Base-by-base conservation (phyloP, 352 stramenopile genomes). In the Phytophthora crassamura region DNA sequence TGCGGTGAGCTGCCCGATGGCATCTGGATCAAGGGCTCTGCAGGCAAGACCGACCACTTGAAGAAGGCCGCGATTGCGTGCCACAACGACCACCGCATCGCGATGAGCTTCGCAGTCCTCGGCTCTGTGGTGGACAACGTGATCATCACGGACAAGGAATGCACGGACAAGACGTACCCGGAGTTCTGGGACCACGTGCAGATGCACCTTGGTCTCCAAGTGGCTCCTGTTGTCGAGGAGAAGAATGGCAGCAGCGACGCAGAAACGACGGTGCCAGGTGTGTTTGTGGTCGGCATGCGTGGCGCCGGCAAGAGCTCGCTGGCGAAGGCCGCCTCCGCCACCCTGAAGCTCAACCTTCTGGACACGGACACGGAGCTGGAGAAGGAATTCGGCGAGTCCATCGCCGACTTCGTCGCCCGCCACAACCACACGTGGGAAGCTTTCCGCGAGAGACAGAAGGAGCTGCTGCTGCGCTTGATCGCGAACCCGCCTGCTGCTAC, bases 21-120 rank as follows among this genome's bases (percentile, higher is more conserved):
- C 7, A 90, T 95, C 32, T 91, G 82, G 82, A 81, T 95, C 59
- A 88, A 75, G 43, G 87, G 87, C 15, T 86, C 72, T 36, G 80
- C 49, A 3, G 85, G 80, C 30, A 77, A 86, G 45, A 77, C 72
- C 1, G 46, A 70, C 14, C 75, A 84, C 25, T 57, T 91, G 38
- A 78, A 86, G 47, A 81, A 80, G 64, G 79, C 82, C 20, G 76
- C 65, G 36, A 88, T 97, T 50, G 81, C 81, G 34, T 95, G 87
- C 58, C 98, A 99, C 79, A 98, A 99, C 64, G 97, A 99, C 82
- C 97, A 99, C 75, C 89, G 97, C 55, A 99, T 99, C 78, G 97
- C 97, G 18, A 99, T 99, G 97, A 98, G 95, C 60, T 99, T 99
- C 74, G 97, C 93, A 4, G 94, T 98, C 28, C 96, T 98, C 58